phyloP scores from a whole-genome alignment of 2,329 filamentous ascomycete species.

The Lecanoromycetidae sp. region DNA sequence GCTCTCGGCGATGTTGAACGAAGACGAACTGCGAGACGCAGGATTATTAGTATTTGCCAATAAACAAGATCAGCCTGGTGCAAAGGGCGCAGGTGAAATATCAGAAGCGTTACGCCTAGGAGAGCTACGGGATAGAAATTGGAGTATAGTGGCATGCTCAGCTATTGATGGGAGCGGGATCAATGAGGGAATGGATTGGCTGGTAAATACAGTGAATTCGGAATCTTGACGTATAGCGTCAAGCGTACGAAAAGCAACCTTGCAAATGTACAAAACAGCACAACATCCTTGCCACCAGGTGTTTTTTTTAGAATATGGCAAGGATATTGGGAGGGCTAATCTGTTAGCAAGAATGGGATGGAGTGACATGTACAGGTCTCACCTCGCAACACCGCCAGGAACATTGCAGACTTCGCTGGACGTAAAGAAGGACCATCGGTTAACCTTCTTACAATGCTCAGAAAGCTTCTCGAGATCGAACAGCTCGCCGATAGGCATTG shows the following conservation, averaged over 20 bases:
- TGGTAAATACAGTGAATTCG: constrained; percentile 45
- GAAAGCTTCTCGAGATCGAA: constrained; percentile 34
- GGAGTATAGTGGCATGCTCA: constrained; percentile 97
- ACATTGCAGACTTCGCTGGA: constrained; percentile 25
- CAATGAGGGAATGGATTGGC: constrained; percentile 97
- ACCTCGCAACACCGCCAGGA: constrained; percentile 11
- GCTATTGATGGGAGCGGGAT: constrained; percentile 92
- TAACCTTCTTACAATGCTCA: constrained; percentile 26
- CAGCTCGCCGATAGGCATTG: constrained; percentile 35
- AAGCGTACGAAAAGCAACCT: constrained; percentile 1
- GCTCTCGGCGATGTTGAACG: constrained; percentile 85
- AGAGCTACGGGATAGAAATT: constrained; percentile 89
- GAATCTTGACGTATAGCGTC: constrained; percentile 20
- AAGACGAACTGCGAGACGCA: constrained; percentile 90
- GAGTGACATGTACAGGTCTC: background rate
- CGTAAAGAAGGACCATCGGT: constrained; percentile 38
- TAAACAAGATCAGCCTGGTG: constrained; percentile 96
- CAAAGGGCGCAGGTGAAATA: constrained; percentile 92
- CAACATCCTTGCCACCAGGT: too few relatives aligned
- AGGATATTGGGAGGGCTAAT: constrained; percentile 9
- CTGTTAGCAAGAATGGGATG: background rate
- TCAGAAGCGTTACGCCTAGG: constrained; percentile 83
- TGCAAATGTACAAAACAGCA: background rate
- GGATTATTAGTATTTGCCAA: constrained; percentile 92
- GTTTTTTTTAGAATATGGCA: constrained; percentile 9